Conservation (phyloP, 2,329 filamentous ascomycete genomes). For the Zalaria obscura region DNA sequence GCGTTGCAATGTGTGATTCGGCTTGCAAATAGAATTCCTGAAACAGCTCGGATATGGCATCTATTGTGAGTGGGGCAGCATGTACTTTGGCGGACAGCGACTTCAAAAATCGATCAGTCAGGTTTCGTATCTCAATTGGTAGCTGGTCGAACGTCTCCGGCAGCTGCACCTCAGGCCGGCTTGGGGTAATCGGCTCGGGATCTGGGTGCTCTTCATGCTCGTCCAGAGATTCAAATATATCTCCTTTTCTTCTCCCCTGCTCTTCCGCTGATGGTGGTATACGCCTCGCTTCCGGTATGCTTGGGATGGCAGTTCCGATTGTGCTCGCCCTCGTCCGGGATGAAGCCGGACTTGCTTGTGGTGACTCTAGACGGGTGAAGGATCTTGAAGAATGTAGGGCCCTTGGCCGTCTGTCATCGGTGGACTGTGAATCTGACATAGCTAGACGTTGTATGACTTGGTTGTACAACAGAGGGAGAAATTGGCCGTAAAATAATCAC, state of each 20-base stretch:
- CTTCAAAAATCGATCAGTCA: slow-evolving; percentile 89
- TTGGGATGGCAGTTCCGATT: slow-evolving; percentile 24
- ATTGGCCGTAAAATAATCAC: too few relatives aligned
- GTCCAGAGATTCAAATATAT: slow-evolving; percentile 22
- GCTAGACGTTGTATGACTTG: too few relatives aligned
- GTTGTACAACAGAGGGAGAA: too few relatives aligned
- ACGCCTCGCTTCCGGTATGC: slow-evolving; percentile 28
- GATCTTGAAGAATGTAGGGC: slow-evolving; percentile 16
- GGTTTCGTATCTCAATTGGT: slow-evolving; percentile 80
- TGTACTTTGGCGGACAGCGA: slow-evolving; percentile 79
- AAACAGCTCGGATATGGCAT: slow-evolving; percentile 71
- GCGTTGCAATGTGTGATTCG: slow-evolving; percentile 69
- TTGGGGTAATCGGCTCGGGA: slow-evolving; percentile 8
- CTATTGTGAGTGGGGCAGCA: slow-evolving; percentile 67
- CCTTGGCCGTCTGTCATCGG: background rate
- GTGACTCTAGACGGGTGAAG: slow-evolving; percentile 34
- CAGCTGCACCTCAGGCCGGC: slow-evolving; percentile 15
- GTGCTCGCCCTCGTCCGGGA: slow-evolving; percentile 31
- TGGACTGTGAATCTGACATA: too few relatives aligned
- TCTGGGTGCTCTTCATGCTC: slow-evolving; percentile 12
- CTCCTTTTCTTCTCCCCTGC: slow-evolving; percentile 16
- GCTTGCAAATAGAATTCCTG: slow-evolving; percentile 86
- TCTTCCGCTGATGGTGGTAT: slow-evolving; percentile 19
- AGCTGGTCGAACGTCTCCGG: slow-evolving; percentile 72
- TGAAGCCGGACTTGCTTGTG: slow-evolving; percentile 13